A percentile compares a stretch with the other conserved stretches of the same genome.
Conservation (phyloP, 1,139 yeast genomes). For the Kluyveromyces sp. region DNA sequence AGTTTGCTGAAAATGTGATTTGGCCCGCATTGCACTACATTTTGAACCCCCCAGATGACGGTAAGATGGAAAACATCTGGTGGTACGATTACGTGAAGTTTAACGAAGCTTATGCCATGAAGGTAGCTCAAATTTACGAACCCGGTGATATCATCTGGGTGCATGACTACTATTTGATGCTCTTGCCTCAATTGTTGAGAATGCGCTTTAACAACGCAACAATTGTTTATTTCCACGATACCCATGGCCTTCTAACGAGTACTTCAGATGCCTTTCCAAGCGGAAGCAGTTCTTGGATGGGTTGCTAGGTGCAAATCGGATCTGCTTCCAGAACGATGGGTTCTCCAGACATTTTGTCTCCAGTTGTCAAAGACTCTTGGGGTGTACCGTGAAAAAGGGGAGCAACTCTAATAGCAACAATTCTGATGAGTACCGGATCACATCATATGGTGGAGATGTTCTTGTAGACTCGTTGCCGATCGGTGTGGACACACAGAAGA, state of each 20-base stretch:
- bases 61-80: conserved; percentile 63
- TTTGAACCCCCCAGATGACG: conserved; percentile 61
- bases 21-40: conserved; percentile 97
- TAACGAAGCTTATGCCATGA: conserved; percentile 84
- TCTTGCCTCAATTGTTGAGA: conserved; percentile 79
- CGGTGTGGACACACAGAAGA: conserved; percentile 68
- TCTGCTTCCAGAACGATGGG: conserved; percentile 79
- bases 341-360: conserved; percentile 88
- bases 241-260: conserved; percentile 94
- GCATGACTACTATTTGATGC: conserved; percentile 81
- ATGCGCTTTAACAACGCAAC: conserved; percentile 74
- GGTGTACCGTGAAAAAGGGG: conserved; percentile 51
- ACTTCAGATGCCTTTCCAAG: conserved; percentile 80
- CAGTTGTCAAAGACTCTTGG: conserved; percentile 76
- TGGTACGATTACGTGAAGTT: conserved; percentile 89
- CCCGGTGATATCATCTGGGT: conserved; percentile 95
- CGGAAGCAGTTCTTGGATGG: conserved; percentile 81
- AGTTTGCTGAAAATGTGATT: conserved; percentile 78
- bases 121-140: conserved; percentile 59
- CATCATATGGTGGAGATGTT: conserved; percentile 70
- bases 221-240: conserved; percentile 78
- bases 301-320: conserved; percentile 77
- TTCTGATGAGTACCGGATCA: conserved; percentile 35
- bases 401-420: conserved; percentile 21
- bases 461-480: conserved; percentile 72